Base-by-base conservation (phyloP, 768 basidiomycete genomes). In the Phylloporus sp. region DNA sequence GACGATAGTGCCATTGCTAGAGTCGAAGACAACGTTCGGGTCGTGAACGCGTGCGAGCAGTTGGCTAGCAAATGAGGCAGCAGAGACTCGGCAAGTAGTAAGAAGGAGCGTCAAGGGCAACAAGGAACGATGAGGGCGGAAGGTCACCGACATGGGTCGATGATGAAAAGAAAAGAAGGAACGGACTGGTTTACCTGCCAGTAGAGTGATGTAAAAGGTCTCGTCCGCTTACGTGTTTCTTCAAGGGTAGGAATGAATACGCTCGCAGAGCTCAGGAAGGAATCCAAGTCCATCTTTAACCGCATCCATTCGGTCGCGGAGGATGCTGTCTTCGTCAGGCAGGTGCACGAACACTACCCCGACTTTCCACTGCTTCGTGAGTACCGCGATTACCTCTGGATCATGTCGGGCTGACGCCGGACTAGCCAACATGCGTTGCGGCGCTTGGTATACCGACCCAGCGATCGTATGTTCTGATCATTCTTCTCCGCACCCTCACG, bases 361-460 rank as follows among this genome's bases (percentile, higher is more conserved):
- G 62, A 74, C 22, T 64, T 85, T 15, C 82, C 85, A 0, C 52
- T 88, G 9, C 60, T 88, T 12, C 82, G 87, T 79, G 49, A 24
- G 73, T 79, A 50, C 26, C 7, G 36, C 36, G 12, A 20, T 2
- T 1, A 0, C 12, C 9, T n/a, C 18, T 10, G 29, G 7, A n/a
- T 18, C 28, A 32, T 40, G 15, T n/a, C 15, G 11, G 9, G 28
- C 45, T 49, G 24, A 51, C n/a, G 6, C n/a, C 22, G 12, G 10
- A 5, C 22, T 62, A 89, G 92, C 95, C 4, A 98, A 98, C 66
- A 78, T 94, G 62, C 81, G 95, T 22, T 97, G 94, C 61, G 95
- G 95, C 4, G 86, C 86, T 7, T 98, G 95, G 95, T 97, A 97
- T 66, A 82, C 86, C 6, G 78, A 92, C 59, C 89, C 92, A 18